Evolutionary conservation across 257 asterid species (phyloP).

Genomic region (Scutellaria barbata): DNA sequence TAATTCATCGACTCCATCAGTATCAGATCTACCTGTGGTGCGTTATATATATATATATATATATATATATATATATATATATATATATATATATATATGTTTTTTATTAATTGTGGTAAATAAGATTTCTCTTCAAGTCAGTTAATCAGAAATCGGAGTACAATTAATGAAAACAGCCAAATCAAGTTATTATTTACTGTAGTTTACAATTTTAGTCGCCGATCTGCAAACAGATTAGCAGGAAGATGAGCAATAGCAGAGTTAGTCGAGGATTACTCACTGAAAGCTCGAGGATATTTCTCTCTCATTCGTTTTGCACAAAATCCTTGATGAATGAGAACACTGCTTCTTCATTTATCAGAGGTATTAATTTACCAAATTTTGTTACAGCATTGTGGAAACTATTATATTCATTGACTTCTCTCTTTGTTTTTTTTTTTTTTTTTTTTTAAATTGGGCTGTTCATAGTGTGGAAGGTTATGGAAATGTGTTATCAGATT

Average conservation of each 20-base stretch:
- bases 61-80: too few species aligned
- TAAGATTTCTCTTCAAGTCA: conserved; percentile 12
- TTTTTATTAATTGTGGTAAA: neutral
- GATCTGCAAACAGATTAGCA: conserved; percentile 55
- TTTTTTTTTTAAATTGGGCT: neutral
- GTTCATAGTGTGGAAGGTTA: conserved; percentile 84
- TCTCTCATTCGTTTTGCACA: conserved; percentile 69
- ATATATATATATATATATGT: too few species aligned
- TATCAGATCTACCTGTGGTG: conserved; percentile 84
- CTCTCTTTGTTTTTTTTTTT: neutral
- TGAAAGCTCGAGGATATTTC: conserved; percentile 65
- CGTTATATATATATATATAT: conserved; percentile 2
- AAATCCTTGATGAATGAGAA: conserved; percentile 75
- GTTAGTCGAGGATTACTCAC: conserved; percentile 73
- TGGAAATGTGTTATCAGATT: conserved; percentile 86
- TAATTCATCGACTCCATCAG: conserved; percentile 60
- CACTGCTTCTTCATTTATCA: conserved; percentile 62
- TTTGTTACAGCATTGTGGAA: conserved; percentile 11
- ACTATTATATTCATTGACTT: neutral
- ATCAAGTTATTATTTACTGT: neutral
- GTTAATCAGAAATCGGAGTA: neutral
- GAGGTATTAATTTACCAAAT: conserved; percentile 56
- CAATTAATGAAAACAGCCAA: neutral
- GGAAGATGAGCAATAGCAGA: conserved; percentile 74
- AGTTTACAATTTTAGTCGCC: neutral